These are phyloP conservation scores for Russula compacta DNA, from an alignment of 768 basidiomycete genomes.

Conservation along the genomic window DNA sequence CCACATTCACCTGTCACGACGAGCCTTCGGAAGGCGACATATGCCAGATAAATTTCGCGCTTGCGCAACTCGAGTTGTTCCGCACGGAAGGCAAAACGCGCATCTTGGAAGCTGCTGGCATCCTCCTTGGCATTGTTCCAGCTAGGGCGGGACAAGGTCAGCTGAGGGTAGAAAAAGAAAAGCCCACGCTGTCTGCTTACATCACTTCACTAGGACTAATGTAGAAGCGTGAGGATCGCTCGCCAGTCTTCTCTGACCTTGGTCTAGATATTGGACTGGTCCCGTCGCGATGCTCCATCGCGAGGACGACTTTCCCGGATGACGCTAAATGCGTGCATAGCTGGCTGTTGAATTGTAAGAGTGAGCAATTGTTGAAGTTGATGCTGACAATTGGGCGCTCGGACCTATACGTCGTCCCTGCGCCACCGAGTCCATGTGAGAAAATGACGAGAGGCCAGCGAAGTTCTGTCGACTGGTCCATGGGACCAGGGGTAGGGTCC, in stretches of 20 bases:
- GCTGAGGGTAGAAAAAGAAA: background rate
- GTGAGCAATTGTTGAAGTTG: background rate
- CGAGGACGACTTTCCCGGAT: constrained; percentile 71
- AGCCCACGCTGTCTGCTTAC: constrained; percentile 29
- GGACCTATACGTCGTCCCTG: constrained; percentile 60
- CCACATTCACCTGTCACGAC: constrained; percentile 25
- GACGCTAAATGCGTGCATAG: constrained; percentile 66
- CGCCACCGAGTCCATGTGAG: constrained; percentile 77
- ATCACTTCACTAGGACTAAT: constrained; percentile 45
- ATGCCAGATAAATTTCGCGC: constrained; percentile 58
- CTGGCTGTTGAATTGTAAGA: constrained; percentile 36
- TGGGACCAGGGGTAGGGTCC: background rate
- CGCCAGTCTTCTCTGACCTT: constrained; percentile 29
- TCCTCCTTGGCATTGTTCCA: constrained; percentile 24
- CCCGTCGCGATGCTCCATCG: constrained; percentile 80
- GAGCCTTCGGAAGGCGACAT: constrained; percentile 49
- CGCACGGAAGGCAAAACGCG: constrained; percentile 39
- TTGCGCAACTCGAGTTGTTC: constrained; percentile 66
- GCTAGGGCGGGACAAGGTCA: constrained; percentile 11
- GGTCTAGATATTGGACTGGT: constrained; percentile 46
- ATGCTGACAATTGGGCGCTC: background rate
- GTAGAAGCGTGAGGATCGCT: constrained; percentile 37
- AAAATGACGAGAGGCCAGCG: constrained; percentile 78
- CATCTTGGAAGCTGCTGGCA: constrained; percentile 21
- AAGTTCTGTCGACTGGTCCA: background rate